Evolutionary conservation across 2,329 filamentous ascomycete genomes (phyloP), one percentile per base, ranked within the genome.

Genomic region (Aspergillus sp.): DNA sequence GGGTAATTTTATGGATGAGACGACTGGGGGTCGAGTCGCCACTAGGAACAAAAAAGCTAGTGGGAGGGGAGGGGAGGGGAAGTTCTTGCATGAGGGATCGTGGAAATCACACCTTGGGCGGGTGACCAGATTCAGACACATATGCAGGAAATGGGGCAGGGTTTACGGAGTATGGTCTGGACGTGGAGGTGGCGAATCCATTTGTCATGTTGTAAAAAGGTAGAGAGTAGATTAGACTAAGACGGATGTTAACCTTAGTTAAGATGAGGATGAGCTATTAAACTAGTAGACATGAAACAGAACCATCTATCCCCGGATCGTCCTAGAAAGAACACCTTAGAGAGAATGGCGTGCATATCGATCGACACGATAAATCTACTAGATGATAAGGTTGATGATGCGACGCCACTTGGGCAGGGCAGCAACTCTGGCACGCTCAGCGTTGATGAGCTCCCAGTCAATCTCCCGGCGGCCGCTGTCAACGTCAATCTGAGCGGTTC

Each of bases 371-470:
- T 48, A 48, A 19, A 38, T 38, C 34, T 54, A 47, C 47, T 66
- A 67, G 56, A 67, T 34, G 13, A 61, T n/a, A 17, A 60, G 4
- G 41, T 59, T 58, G 28, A 65, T 31, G 3, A 48, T 8, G 9
- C 51, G 50, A 31, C 47, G 58, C 65, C 63, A 67, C 5, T 22
- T n/a, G 7, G 61, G 63, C 57, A 67, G 47, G 8, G 64, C 64
- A 30, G 64, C 64, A 2, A 60, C 0, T 9, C 54, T 54, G 7
- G 54, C 54, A 25, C 60, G 60, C 34, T 67, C 60, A 7, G 77
- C 82, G 72, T 88, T 84, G 76, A 89, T 87, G 46, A 79, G 78
- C 11, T 89, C 86, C 86, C 86, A 90, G 72, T 91, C 84, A 54
- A 89, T 81, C 74, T 86, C 83, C 61, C 88, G 83, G 45, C 88